These are phyloP conservation scores for Oemleria cerasiformis DNA, from an alignment of 306 rosid genomes.

Conservation along the genomic window DNA sequence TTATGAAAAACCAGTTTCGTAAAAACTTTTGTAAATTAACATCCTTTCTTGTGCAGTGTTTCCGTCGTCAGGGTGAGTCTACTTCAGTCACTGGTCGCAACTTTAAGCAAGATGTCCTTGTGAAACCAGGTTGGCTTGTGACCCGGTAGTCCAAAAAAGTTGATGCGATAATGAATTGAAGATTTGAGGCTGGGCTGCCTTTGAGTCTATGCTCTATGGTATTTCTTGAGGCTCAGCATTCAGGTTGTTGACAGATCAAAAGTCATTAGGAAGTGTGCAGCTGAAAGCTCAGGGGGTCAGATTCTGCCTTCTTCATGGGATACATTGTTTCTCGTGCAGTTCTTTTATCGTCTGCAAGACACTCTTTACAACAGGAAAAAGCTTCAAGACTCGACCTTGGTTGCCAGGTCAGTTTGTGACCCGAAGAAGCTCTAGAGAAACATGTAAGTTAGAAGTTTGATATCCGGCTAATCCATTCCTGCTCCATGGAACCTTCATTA, in stretches of 20 bases:
- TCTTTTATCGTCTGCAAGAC: neutral
- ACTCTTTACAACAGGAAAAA: neutral
- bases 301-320: neutral
- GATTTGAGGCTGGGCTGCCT: neutral
- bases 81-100: conserved; percentile 87
- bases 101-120: conserved; percentile 68
- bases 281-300: neutral
- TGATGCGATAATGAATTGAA: conserved; percentile 10
- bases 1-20: neutral
- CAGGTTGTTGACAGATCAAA: neutral
- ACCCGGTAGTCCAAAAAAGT: conserved; percentile 43
- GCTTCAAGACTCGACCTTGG: neutral
- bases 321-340: conserved; percentile 4
- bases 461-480: neutral
- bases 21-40: conserved; percentile 5
- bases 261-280: neutral
- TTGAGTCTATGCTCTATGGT: neutral
- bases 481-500: neutral
- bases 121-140: conserved; percentile 94
- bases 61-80: conserved; percentile 92
- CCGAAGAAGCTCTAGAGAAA: neutral
- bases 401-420: neutral
- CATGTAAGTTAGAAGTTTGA: neutral
- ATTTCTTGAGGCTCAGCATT: neutral
- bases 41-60: conserved; percentile 67